Percentiles rank a stretch among this genome's conserved stretches.
These are phyloP conservation scores for Xerocomus brunneocitrinus DNA, from an alignment of 768 basidiomycete species.

Conservation along the genomic window DNA sequence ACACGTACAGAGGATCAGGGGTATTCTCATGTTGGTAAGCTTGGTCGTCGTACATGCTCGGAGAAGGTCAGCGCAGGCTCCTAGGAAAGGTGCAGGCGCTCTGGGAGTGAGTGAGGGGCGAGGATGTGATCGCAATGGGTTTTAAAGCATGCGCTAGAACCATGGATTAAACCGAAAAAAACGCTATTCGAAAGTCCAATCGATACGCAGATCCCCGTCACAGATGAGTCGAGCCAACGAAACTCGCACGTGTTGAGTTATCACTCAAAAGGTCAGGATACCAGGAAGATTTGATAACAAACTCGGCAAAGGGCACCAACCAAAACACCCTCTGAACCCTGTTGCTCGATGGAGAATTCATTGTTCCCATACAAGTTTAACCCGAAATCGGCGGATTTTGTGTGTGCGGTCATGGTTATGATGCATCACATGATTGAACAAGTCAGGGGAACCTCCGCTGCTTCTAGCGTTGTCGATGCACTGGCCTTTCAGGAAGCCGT, in stretches of 20 bases:
- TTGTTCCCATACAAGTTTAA: not conserved
- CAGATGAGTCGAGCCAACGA: not conserved
- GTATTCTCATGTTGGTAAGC: not conserved
- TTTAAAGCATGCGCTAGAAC: constrained; percentile 4
- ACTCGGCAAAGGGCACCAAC: not conserved
- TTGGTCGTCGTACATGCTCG: constrained; percentile 1
- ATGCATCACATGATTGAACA: not conserved
- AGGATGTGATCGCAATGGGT: not conserved
- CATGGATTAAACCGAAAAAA: not conserved
- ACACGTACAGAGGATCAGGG: constrained; percentile 11
- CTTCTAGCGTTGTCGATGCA: not conserved
- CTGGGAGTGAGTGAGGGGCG: not conserved
- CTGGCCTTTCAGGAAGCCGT: not conserved
- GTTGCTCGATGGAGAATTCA: not conserved
- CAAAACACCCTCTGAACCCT: not conserved
- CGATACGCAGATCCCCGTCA: not conserved
- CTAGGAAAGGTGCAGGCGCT: not conserved
- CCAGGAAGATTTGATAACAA: not conserved
- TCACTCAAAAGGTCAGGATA: not conserved
- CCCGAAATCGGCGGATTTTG: not conserved
- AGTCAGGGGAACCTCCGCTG: not conserved
- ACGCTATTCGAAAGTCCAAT: not conserved
- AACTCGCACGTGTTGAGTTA: not conserved
- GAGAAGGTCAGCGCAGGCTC: not conserved
- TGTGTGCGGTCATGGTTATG: not conserved